phyloP scores from a whole-genome alignment of 2,329 filamentous ascomycete genomes.

The Triangularia verruculosa region DNA sequence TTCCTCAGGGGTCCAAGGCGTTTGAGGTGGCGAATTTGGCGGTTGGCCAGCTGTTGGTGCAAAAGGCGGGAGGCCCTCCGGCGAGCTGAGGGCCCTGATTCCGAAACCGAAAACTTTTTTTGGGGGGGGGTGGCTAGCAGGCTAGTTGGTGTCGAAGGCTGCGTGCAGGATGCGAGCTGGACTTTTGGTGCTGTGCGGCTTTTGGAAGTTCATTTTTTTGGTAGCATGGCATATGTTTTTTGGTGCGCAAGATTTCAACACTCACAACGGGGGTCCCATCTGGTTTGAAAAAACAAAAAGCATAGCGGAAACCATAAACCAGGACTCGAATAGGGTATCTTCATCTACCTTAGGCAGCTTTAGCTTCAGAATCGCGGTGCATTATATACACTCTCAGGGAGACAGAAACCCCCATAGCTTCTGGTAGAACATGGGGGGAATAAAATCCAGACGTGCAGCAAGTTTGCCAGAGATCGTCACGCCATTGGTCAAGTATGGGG shows the following conservation, averaged over 20 bases:
- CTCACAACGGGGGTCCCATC: neutral
- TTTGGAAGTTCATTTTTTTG: neutral
- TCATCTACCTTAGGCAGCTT: no score
- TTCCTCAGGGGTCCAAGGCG: constrained; percentile 71
- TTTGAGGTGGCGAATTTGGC: constrained; percentile 63
- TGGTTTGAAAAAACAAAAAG: neutral
- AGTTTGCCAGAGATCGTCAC: neutral
- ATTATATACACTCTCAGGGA: neutral
- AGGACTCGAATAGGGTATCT: neutral
- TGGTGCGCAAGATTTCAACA: neutral
- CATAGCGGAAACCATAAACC: neutral
- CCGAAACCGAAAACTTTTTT: no score
- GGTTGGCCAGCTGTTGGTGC: constrained; percentile 57
- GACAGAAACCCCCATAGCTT: neutral
- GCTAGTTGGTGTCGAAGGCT: neutral
- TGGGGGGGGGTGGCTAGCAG: neutral
- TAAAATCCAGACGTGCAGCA: neutral
- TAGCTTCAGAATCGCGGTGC: neutral
- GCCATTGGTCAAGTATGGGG: no score
- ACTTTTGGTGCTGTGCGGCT: neutral
- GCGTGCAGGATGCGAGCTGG: neutral
- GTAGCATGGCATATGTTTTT: neutral
- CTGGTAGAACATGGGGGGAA: neutral
- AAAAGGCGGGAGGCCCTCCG: constrained; percentile 33
- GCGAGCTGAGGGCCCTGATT: constrained; percentile 8